Evolutionary conservation across 192 early-diverging fungal genomes (phyloP).

Genomic region (Linnemannia hyalina): DNA sequence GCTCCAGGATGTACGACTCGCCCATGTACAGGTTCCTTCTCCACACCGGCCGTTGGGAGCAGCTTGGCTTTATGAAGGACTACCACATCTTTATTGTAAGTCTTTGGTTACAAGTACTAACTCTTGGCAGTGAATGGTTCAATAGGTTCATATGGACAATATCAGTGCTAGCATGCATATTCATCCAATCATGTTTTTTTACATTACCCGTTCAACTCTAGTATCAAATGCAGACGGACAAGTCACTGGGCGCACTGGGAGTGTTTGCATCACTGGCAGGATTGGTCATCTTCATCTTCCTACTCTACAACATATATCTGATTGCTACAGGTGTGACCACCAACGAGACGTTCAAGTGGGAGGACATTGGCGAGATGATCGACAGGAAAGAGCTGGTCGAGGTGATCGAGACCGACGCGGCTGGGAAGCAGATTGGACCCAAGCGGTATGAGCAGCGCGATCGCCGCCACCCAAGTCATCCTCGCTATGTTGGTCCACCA

Average conservation of each 20-base stretch:
- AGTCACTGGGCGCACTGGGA: conserved; percentile 63
- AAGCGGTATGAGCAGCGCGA: conserved; percentile 41
- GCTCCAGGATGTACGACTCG: conserved; percentile 42
- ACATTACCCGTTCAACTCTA: conserved; percentile 4
- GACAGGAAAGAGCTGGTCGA: conserved; percentile 59
- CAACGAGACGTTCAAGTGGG: conserved; percentile 71
- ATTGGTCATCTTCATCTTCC: conserved; percentile 63
- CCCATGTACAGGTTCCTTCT: conserved; percentile 51
- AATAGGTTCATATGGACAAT: not conserved
- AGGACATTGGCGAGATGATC: conserved; percentile 64
- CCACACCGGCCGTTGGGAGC: conserved; percentile 35
- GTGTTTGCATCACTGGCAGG: conserved; percentile 61
- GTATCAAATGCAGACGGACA: conserved; percentile 66
- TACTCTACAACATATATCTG: conserved; percentile 64
- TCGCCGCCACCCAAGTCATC: conserved; percentile 48
- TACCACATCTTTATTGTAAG: conserved; percentile 63
- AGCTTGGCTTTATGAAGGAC: conserved; percentile 36
- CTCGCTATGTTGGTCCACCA: conserved; percentile 17
- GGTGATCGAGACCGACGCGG: conserved; percentile 8
- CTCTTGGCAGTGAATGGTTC: not conserved
- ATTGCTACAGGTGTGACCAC: conserved; percentile 62
- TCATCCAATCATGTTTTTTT: not conserved
- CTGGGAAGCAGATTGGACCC: conserved; percentile 18
- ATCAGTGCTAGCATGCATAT: not conserved
- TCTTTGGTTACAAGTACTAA: not conserved